These are phyloP conservation scores for Jaapia argillacea DNA, from an alignment of 768 basidiomycete genomes.

Conservation along the genomic window DNA sequence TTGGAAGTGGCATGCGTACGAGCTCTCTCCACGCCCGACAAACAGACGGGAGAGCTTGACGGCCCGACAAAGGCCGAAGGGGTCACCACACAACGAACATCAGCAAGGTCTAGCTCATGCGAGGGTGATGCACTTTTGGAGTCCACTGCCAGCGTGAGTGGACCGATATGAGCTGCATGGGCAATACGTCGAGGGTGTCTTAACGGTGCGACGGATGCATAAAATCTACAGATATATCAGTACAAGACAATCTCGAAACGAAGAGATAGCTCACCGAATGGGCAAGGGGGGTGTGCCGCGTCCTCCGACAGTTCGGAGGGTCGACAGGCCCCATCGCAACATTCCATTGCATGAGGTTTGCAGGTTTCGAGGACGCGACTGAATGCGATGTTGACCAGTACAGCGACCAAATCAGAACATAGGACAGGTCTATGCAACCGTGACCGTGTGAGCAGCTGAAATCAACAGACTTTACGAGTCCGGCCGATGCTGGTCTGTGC, in stretches of 20 bases:
- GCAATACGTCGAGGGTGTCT: too few relatives aligned
- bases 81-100: too few relatives aligned
- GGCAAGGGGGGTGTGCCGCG: constrained; percentile 8
- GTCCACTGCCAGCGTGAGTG: background rate
- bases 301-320: constrained; percentile 36
- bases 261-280: background rate
- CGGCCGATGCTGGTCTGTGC: background rate
- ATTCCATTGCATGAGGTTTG: constrained; percentile 54
- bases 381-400: background rate
- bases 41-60: too few relatives aligned
- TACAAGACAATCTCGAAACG: background rate
- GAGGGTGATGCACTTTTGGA: too few relatives aligned
- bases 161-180: background rate
- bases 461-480: background rate
- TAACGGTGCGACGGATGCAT: background rate
- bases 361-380: too few relatives aligned
- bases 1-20: too few relatives aligned
- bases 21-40: too few relatives aligned
- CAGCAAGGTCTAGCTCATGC: too few relatives aligned
- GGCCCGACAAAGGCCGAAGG: too few relatives aligned
- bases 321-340: constrained; percentile 61
- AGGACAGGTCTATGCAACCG: too few relatives aligned
- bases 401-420: background rate
- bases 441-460: background rate
- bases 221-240: background rate